These are phyloP conservation scores for Mycena capillaripes DNA, from an alignment of 768 basidiomycete genomes.

Conservation along the genomic window DNA sequence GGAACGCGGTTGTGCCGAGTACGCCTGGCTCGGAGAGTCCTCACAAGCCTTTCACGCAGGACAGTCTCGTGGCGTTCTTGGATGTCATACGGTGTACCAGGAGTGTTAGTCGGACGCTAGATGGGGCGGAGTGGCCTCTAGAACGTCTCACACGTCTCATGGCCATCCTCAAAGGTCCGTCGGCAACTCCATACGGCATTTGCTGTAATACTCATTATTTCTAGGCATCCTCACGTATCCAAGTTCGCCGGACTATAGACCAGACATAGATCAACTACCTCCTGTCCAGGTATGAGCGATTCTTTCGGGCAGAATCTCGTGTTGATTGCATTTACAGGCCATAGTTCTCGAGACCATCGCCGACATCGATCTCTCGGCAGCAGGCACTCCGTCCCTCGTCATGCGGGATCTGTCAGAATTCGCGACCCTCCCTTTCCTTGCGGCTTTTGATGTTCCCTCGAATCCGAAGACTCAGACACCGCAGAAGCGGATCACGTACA, in stretches of 20 bases:
- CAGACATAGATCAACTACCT: conserved; percentile 86
- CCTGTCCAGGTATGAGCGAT: conserved; percentile 76
- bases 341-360: conserved; percentile 81
- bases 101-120: conserved; percentile 59
- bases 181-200: neutral
- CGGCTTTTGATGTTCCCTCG: conserved; percentile 73
- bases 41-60: conserved; percentile 79
- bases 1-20: conserved; percentile 33
- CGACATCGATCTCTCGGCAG: conserved; percentile 72
- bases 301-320: neutral
- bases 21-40: conserved; percentile 40
- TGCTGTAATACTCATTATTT: neutral
- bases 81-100: conserved; percentile 77
- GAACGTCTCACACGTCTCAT: conserved; percentile 77
- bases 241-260: conserved; percentile 87
- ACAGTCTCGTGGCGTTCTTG: conserved; percentile 86
- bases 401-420: conserved; percentile 90
- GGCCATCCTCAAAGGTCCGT: conserved; percentile 80
- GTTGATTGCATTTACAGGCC: conserved; percentile 55
- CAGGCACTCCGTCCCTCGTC: conserved; percentile 78
- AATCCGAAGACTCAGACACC: conserved; percentile 57
- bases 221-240: conserved; percentile 85
- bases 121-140: conserved; percentile 75
- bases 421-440: conserved; percentile 88
- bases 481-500: conserved; percentile 85